Evolutionary conservation across 2,329 filamentous ascomycete genomes (phyloP).

Genomic region (Pseudogymnoascus sp.): DNA sequence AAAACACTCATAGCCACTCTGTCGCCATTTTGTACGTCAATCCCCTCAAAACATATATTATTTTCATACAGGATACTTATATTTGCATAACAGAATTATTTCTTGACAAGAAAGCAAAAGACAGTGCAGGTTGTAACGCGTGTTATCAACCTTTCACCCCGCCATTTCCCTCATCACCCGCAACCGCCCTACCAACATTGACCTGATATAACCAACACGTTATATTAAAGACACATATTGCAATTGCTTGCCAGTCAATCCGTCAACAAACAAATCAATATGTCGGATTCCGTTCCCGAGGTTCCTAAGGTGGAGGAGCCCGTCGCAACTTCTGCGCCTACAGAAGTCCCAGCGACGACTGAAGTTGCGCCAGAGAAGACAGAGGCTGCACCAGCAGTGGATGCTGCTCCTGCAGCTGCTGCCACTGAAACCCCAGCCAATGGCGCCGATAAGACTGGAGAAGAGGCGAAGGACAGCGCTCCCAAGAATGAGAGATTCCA

Average conservation of each 20-base stretch:
- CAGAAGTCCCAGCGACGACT: not conserved
- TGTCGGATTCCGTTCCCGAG: constrained; percentile 4
- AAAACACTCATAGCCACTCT: constrained; percentile 3
- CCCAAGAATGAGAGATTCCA: constrained; percentile 10
- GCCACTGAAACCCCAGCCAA: not conserved
- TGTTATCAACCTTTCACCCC: constrained; percentile 8
- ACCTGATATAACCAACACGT: not conserved
- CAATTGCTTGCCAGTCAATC: not conserved
- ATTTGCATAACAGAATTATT: not conserved
- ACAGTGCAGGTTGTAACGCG: not conserved
- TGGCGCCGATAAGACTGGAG: constrained; percentile 10
- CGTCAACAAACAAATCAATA: not conserved
- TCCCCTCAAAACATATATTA: not conserved
- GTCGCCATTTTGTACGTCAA: constrained; percentile 1
- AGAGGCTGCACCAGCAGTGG: constrained; percentile 2
- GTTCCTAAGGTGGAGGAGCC: not conserved
- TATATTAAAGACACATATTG: not conserved
- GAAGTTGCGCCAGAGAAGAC: constrained; percentile 15
- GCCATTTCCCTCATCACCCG: not conserved
- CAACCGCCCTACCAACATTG: not conserved
- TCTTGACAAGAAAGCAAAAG: constrained; percentile 8
- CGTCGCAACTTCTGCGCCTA: not conserved
- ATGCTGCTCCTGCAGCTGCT: not conserved
- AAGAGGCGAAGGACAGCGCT: constrained; percentile 15
- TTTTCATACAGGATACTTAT: not conserved